phyloP scores from a whole-genome alignment of 768 basidiomycete species.

The Lentinula sp. region DNA sequence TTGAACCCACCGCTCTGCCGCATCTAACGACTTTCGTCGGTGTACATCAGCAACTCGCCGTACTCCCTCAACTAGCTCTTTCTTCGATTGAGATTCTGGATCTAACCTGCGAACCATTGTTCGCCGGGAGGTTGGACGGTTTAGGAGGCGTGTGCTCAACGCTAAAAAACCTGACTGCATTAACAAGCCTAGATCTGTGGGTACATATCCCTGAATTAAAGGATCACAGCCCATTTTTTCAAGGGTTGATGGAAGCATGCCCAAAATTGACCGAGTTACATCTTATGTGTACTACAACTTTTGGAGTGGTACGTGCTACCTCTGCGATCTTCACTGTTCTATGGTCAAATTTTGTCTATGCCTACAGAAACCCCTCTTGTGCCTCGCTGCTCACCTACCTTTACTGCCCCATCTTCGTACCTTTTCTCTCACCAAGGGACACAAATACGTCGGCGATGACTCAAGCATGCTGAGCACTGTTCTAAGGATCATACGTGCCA shows the following conservation, averaged over 20 bases:
- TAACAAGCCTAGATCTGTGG: slow-evolving; percentile 44
- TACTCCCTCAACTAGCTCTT: slow-evolving; percentile 25
- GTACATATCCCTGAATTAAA: slow-evolving; percentile 18
- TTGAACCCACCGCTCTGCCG: slow-evolving; percentile 25
- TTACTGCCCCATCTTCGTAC: slow-evolving; percentile 33
- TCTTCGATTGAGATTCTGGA: slow-evolving; percentile 33
- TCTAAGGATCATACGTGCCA: slow-evolving; percentile 26
- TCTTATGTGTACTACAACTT: slow-evolving; percentile 45
- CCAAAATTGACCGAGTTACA: slow-evolving; percentile 39
- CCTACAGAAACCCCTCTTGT: slow-evolving; percentile 33
- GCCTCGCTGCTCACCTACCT: slow-evolving; percentile 30
- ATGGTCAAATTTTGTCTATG: not conserved
- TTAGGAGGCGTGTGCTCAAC: slow-evolving; percentile 29
- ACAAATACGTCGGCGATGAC: slow-evolving; percentile 34
- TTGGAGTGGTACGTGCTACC: slow-evolving; percentile 28
- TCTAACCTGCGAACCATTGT: slow-evolving; percentile 44
- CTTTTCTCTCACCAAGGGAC: slow-evolving; percentile 44
- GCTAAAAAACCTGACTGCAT: slow-evolving; percentile 26
- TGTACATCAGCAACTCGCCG: slow-evolving; percentile 39
- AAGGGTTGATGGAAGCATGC: slow-evolving; percentile 24
- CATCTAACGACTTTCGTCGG: slow-evolving; percentile 37
- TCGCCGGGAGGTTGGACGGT: slow-evolving; percentile 24
- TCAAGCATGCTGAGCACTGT: slow-evolving; percentile 33
- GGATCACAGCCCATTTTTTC: not conserved
- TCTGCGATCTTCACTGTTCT: not conserved